phyloP scores from a whole-genome alignment of 192 early-diverging fungal genomes.

The Funneliformis mosseae region DNA sequence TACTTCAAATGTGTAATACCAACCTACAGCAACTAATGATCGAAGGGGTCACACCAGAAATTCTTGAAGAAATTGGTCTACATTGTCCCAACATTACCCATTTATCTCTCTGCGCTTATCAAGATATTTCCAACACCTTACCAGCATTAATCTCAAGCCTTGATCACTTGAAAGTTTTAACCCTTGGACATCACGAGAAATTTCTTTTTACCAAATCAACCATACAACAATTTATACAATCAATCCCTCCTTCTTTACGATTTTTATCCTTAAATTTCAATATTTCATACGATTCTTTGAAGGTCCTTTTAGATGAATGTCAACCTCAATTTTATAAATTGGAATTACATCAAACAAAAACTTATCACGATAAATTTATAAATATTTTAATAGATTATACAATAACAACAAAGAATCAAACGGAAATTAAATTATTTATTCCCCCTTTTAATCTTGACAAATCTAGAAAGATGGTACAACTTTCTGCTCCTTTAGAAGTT shows the following conservation, averaged over 20 bases:
- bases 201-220: background rate
- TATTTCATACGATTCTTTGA: slow-evolving; percentile 5
- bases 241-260: background rate
- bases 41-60: slow-evolving; percentile 8
- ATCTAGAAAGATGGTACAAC: no score
- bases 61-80: background rate
- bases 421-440: background rate
- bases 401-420: background rate
- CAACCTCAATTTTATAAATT: background rate
- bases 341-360: slow-evolving; percentile 19
- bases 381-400: background rate
- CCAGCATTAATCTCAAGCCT: slow-evolving; percentile 6
- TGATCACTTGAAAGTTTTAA: background rate
- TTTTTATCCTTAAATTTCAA: slow-evolving; percentile 11
- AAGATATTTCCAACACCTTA: background rate
- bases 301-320: background rate
- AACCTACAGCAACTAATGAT: slow-evolving; percentile 3
- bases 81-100: slow-evolving; percentile 17
- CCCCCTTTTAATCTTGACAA: background rate
- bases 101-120: slow-evolving; percentile 15
- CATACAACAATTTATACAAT: slow-evolving; percentile 4
- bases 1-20: background rate
- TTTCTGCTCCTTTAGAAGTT: background rate
- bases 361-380: background rate
- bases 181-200: slow-evolving; percentile 7